phyloP scores from a whole-genome alignment of 1,139 yeast species.

The Geotrichum reessii region DNA sequence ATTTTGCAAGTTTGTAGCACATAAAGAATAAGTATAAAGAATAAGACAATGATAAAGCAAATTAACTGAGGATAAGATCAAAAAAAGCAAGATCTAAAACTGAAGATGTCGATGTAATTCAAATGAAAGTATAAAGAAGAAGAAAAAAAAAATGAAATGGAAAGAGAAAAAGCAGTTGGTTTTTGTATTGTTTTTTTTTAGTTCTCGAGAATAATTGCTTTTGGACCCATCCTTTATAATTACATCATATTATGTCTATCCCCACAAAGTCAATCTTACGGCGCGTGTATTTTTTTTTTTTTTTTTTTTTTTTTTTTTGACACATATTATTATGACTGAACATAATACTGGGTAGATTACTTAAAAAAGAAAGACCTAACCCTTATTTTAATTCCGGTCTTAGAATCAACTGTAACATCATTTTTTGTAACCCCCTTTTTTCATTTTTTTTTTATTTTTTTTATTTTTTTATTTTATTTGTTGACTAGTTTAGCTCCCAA shows the following conservation, averaged over 20 bases:
- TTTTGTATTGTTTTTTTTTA: background rate
- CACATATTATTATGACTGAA: background rate
- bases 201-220: background rate
- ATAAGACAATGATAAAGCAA: background rate
- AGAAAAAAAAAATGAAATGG: background rate
- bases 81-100: background rate
- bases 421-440: no score
- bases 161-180: background rate
- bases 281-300: background rate
- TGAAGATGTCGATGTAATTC: background rate
- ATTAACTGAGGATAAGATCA: background rate
- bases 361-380: background rate
- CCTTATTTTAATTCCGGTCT: no score
- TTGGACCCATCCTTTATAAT: background rate
- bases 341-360: background rate
- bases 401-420: no score
- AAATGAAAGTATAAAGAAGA: background rate
- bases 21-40: background rate
- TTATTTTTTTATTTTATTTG: no score
- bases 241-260: background rate
- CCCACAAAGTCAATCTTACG: background rate
- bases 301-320: background rate
- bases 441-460: no score
- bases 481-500: no score
- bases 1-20: conserved; percentile 18